phyloP scores from a whole-genome alignment of 208 protist genomes.

The Crithidia acanthocephali region DNA sequence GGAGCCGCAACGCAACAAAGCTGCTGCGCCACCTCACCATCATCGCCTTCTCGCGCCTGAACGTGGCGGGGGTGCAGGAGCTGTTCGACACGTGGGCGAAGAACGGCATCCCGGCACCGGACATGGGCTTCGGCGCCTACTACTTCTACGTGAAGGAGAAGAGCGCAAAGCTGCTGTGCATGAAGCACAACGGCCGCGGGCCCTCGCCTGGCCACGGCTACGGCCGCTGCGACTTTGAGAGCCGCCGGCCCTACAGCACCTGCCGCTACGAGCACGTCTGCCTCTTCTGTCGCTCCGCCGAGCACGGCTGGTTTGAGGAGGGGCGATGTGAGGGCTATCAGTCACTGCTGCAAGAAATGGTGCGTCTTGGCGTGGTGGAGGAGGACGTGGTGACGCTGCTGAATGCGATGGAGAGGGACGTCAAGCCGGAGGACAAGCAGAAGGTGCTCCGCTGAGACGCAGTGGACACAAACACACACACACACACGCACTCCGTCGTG shows the following conservation, averaged over 20 bases:
- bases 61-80: constrained; percentile 52
- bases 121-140: constrained; percentile 75
- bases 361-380: constrained; percentile 55
- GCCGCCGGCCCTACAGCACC: constrained; percentile 56
- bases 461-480: background rate
- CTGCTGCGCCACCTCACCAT: constrained; percentile 71
- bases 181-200: constrained; percentile 79
- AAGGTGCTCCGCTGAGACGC: background rate
- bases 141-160: constrained; percentile 81
- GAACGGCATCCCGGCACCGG: constrained; percentile 67
- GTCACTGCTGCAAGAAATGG: constrained; percentile 61
- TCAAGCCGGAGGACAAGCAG: background rate
- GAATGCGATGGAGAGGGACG: constrained; percentile 59
- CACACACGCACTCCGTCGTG: background rate
- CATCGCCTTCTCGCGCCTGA: constrained; percentile 56
- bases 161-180: constrained; percentile 62
- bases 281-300: constrained; percentile 66
- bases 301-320: constrained; percentile 86
- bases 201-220: constrained; percentile 54
- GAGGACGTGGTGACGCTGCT: constrained; percentile 57
- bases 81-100: constrained; percentile 67
- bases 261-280: constrained; percentile 83
- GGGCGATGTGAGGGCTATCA: constrained; percentile 66
- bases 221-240: constrained; percentile 75
- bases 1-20: constrained; percentile 41